Evolutionary conservation across 805 yeast genomes (phyloP), one percentile per base, ranked within the genome.

Genomic region (Naumovozyma dairenensis): DNA sequence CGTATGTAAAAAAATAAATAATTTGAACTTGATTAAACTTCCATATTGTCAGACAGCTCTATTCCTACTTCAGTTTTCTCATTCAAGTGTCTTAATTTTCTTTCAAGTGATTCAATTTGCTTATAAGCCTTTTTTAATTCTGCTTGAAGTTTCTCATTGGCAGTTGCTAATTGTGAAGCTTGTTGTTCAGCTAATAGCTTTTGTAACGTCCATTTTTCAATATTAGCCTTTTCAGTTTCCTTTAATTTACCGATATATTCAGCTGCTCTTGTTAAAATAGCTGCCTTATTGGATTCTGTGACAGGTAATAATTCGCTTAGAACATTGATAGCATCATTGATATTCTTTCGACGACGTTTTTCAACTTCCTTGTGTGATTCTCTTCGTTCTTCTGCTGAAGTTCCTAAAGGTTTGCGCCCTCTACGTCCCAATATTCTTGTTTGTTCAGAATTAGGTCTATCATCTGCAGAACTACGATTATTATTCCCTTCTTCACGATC

Each of bases 331-430:
- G 95, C 96, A 27, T 69, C 64, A 60, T 85, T 87, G 53, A 87
- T 87, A 30, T 77, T 73, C 55, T 86, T 94, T 52, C 96, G 74
- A 59, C 96, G 74, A 48, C 95, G 75, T 53, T 94, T 72, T 62
- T 87, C 96, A 16, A 87, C 96, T 60, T 87, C 96, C 60, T 86
- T 87, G 65, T 92, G 98, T 59, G 85, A 87, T 48, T 83, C 83
- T 50, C 81, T 78, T 49, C 96, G 76, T 54, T 76, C 74, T 6
- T 50, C 55, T 5, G 57, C 45, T 16, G 57, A 56, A 10, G 56
- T 39, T 5, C 42, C 42, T n/a, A 50, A 44, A 3, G 52, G 43
- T 36, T 47, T 54, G 20, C 59, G 50, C 5, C 55, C 56, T 24
- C 59, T 42, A 21, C 52, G 46, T 13, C 45, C 45, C 24, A 17